phyloP scores from a whole-genome alignment of 1,284 basidiomycete species.

The Earliella scabrosa region DNA sequence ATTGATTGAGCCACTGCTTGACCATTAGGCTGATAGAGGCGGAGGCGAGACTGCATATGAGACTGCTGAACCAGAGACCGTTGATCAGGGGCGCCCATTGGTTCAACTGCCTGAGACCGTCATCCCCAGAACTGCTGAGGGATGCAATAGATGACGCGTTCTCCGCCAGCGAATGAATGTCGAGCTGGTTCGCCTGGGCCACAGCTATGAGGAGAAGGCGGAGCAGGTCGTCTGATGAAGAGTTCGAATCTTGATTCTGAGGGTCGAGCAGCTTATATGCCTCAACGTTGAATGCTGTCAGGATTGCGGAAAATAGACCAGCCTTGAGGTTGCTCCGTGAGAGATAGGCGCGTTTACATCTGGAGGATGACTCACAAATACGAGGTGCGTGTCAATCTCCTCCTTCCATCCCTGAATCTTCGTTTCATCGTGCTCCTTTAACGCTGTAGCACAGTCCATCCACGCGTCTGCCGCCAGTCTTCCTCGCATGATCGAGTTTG shows the following conservation, averaged over 20 bases:
- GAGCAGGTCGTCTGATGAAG: slow-evolving; percentile 7
- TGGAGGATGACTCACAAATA: slow-evolving; percentile 22
- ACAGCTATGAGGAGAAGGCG: background rate
- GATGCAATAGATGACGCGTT: background rate
- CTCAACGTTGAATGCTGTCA: slow-evolving; percentile 31
- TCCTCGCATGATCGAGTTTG: background rate
- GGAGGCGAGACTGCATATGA: slow-evolving; percentile 29
- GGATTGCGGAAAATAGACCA: slow-evolving; percentile 29
- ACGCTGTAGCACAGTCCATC: slow-evolving; percentile 20
- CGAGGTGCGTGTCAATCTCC: slow-evolving; percentile 28
- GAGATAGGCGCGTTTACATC: no score
- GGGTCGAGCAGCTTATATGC: slow-evolving; percentile 25
- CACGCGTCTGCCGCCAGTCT: slow-evolving; percentile 13
- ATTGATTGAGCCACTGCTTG: slow-evolving; percentile 30
- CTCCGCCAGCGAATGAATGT: background rate
- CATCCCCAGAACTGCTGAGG: background rate
- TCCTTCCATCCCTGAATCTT: slow-evolving; percentile 27
- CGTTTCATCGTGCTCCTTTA: slow-evolving; percentile 25
- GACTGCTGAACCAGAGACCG: slow-evolving; percentile 26
- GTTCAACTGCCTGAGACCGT: background rate
- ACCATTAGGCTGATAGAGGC: slow-evolving; percentile 27
- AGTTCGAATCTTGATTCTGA: background rate
- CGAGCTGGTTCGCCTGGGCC: background rate
- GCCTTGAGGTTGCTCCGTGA: slow-evolving; percentile 26
- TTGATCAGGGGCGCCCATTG: slow-evolving; percentile 25